Conservation (phyloP, 345 rosid species). For the Excoecaria agallocha region DNA sequence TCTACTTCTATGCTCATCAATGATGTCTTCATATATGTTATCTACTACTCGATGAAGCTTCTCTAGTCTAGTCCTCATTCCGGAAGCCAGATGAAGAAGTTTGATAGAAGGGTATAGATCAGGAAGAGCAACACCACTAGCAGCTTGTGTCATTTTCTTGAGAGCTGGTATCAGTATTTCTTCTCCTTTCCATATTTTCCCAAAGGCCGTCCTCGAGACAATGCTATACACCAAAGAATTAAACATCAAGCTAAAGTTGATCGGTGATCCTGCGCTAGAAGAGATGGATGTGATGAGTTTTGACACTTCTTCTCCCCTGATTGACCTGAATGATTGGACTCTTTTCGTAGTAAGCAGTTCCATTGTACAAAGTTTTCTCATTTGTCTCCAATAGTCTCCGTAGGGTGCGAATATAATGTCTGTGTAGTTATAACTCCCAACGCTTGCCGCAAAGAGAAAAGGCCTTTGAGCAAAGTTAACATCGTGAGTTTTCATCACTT, state of each 20-base stretch:
- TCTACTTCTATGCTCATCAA: no score
- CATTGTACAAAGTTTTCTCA: slow-evolving; percentile 3
- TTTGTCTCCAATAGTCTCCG: slow-evolving; percentile 10
- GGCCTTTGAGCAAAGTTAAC: slow-evolving; percentile 16
- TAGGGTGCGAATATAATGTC: slow-evolving; percentile 4
- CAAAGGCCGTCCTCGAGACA: background rate
- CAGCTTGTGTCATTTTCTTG: background rate
- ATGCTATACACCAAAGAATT: background rate
- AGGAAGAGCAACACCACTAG: background rate
- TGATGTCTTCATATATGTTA: no score
- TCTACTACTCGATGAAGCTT: no score
- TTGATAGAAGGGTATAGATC: background rate
- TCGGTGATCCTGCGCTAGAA: background rate
- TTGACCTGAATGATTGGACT: background rate
- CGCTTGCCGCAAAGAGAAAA: background rate
- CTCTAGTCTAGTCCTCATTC: no score
- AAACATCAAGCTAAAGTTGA: slow-evolving; percentile 6
- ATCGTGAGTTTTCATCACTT: slow-evolving; percentile 24
- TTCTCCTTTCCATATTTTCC: slow-evolving; percentile 8
- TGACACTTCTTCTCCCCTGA: slow-evolving; percentile 11
- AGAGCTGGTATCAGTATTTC: background rate
- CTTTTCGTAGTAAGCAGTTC: slow-evolving; percentile 4
- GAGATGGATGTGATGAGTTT: slow-evolving; percentile 2
- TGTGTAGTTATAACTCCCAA: background rate
- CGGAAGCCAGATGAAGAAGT: no score